Base-by-base conservation (phyloP, 1,139 yeast species). In the Candida sojae region DNA sequence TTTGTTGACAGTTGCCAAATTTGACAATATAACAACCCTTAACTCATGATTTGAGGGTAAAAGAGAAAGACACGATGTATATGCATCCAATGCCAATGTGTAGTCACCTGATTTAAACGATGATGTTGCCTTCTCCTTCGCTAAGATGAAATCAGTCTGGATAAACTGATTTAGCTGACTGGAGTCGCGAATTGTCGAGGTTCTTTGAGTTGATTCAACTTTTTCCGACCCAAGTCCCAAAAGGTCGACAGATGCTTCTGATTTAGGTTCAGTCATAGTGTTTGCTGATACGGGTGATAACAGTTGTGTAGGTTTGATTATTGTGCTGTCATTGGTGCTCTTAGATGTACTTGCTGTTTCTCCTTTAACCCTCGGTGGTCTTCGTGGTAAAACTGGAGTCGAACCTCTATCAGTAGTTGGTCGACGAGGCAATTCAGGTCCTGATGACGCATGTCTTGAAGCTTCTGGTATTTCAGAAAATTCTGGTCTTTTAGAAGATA, bases 41-140 rank as follows among this genome's bases (percentile, higher is more conserved):
- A 84, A 72, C 42, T 86, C 80, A 63, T 93, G 97, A 5, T 70
- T 70, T 1, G 62, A 56, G 0, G 97, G 96, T 6, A 91, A 70
- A 2, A 82, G 71, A 26, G 74, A 68, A 36, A 90, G 70, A 32
- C 96, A 85, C 40, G 76, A 71, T 17, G 80, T 70, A 60, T 88
- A 95, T 46, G 75, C 73, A 25, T 72, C 75, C 13, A 82, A 72
- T 0, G 99, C 93, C 6, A 73, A 66, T 6, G 83, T 65, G 63
- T 87, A 95, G 63, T 93, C 93, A n/a, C 99, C 99, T 12, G 82
- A 77, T 49, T 80, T 79, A 68, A 84, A 93, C 0, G 84, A 77
- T 30, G 75, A 76, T 3, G 82, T 70, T 4, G 91, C 98, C 32
- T 77, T 75, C 13, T 70, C 69, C 51, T 88, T 82, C 23, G 80